phyloP scores from a whole-genome alignment of 2,329 filamentous ascomycete species.

The Beauveria caledonica region DNA sequence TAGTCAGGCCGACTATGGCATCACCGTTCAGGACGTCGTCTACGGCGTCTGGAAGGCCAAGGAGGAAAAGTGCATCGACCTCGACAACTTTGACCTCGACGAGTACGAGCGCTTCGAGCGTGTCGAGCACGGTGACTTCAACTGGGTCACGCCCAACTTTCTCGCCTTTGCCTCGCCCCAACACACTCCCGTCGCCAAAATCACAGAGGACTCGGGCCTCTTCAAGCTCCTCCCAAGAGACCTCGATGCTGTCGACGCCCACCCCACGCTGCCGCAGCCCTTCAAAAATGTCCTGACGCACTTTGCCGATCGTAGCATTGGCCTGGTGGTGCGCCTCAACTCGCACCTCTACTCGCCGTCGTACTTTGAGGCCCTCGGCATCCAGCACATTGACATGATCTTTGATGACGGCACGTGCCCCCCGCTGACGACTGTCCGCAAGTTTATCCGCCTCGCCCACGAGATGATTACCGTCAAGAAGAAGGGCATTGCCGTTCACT shows the following conservation, averaged over 20 bases:
- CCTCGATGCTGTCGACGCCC: conserved; percentile 60
- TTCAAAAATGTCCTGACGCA: conserved; percentile 96
- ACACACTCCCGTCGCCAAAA: conserved; percentile 64
- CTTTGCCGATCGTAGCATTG: conserved; percentile 81
- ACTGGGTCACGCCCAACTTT: conserved; percentile 95
- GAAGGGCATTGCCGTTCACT: conserved; percentile 93
- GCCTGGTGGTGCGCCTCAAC: conserved; percentile 89
- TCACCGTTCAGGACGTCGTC: conserved; percentile 94
- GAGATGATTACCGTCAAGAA: conserved; percentile 87
- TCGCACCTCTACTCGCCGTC: conserved; percentile 92
- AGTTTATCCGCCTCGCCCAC: conserved; percentile 91
- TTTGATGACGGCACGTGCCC: conserved; percentile 98
- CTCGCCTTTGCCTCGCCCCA: conserved; percentile 95
- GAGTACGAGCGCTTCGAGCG: conserved; percentile 95
- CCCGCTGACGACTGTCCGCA: conserved; percentile 76
- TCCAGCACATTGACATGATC: conserved; percentile 97
- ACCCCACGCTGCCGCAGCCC: conserved; percentile 65
- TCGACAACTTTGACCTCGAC: conserved; percentile 92
- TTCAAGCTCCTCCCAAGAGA: conserved; percentile 69
- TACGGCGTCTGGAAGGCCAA: conserved; percentile 99
- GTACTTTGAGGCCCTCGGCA: conserved; percentile 93
- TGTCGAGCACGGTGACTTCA: conserved; percentile 98
- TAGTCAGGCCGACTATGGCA: conserved; percentile 92
- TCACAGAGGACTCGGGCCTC: conserved; percentile 63
- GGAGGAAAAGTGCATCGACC: conserved; percentile 82